Evolutionary conservation across 495 filamentous ascomycete species (phyloP), one percentile per base, ranked within the genome.

Genomic region (Neurospora discreta): DNA sequence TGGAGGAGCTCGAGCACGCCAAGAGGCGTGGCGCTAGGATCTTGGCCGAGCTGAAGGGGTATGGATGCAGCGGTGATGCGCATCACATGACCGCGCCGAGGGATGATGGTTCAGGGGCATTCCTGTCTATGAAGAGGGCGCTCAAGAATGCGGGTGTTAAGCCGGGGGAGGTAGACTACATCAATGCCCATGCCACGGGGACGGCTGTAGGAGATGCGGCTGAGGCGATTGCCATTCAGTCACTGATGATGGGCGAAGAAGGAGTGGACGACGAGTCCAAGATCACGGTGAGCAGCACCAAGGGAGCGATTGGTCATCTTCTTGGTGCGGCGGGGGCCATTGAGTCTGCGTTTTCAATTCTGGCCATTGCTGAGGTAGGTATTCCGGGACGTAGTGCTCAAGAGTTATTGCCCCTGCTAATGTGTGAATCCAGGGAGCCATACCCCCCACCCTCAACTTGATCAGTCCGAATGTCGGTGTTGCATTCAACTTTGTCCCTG

Each of bases 131-230:
- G 95, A 91, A 88, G 75, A 88, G 88, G 73, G 93, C 94, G 5
- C 80, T 99, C 71, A 88, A 86, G 74, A 87, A 93, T 79, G 94
- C 94, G 2, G 81, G 84, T 6, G 72, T 96, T 2, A 83, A 82
- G 72, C 94, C 95, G 8, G 77, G 75, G 1, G 81, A 87, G 39
- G 91, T 99, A 0, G 93, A 94, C 77, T 99, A 99, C 79, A 87
- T 99, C 77, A 99, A 98, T 78, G 95, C 95, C 3, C 95, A 99
- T 80, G 95, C 94, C 5, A 98, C 95, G 1, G 92, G 90, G 9
- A 99, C 95, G 1, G 74, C 83, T 11, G 85, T 97, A 5, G 95
- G 95, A 0, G 95, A 99, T 81, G 86, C 87, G 2, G 95, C 95
- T 0, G 95, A 99, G 80, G 96, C 94, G 71, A 81, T 83, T 8